Percentiles rank a stretch among this genome's conserved stretches.
Evolutionary conservation across 352 stramenopile genomes (phyloP).

Genomic region (Globisporangium mamillatum): DNA sequence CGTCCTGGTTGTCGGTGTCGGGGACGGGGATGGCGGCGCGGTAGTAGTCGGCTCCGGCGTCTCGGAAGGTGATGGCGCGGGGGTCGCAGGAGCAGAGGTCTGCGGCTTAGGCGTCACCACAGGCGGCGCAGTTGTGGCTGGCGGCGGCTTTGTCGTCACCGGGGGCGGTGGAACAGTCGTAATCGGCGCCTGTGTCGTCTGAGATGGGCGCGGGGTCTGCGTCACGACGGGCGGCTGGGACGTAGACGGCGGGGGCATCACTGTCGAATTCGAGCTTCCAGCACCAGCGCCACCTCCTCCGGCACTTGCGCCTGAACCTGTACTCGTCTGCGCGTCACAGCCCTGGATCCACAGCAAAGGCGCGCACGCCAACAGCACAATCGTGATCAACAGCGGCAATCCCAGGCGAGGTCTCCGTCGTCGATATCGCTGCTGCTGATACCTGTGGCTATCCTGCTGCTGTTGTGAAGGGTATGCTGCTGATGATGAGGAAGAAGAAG

Average conservation of each 20-base stretch:
- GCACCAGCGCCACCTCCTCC: neutral
- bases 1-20: slow-evolving; percentile 11
- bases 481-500: neutral
- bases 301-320: neutral
- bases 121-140: slow-evolving; percentile 4
- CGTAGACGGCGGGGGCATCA: neutral
- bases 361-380: neutral
- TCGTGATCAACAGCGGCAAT: neutral
- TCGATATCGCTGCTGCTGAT: neutral
- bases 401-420: neutral
- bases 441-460: neutral
- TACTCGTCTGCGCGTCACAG: slow-evolving; percentile 2
- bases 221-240: neutral
- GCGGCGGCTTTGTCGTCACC: slow-evolving; percentile 1
- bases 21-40: neutral
- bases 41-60: neutral
- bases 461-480: neutral
- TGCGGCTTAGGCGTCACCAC: neutral
- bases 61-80: neutral
- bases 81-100: neutral
- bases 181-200: slow-evolving; percentile 2
- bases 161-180: slow-evolving; percentile 2
- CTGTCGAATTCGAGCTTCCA: neutral
- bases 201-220: neutral
- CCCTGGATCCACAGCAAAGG: neutral